phyloP scores from a whole-genome alignment of 2,329 filamentous ascomycete genomes.

The Trichoderma lentiforme region DNA sequence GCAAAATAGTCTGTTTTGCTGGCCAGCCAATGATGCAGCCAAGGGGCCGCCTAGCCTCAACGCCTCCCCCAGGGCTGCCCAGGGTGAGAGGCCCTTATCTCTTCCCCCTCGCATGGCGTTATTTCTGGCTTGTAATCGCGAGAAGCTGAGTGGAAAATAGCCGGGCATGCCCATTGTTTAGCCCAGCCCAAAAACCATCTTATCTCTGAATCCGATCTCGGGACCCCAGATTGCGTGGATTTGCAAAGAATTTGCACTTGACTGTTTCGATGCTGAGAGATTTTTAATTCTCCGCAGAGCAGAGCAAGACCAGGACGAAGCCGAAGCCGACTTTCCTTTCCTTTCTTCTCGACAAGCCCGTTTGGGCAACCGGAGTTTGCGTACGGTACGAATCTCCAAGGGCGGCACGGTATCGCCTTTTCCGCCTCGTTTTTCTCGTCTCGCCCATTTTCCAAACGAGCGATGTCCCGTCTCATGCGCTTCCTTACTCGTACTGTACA shows the following conservation, averaged over 20 bases:
- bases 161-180: neutral
- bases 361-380: neutral
- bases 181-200: neutral
- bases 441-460: neutral
- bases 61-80: neutral
- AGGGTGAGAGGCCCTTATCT: slow-evolving; percentile 16
- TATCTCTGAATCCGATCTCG: slow-evolving; percentile 4
- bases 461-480: neutral
- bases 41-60: neutral
- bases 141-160: slow-evolving; percentile 5
- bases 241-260: neutral
- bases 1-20: slow-evolving; percentile 10
- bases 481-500: neutral
- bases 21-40: slow-evolving; percentile 12
- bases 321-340: neutral
- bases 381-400: neutral
- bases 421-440: neutral
- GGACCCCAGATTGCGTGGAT: neutral
- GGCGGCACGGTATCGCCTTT: neutral
- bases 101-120: slow-evolving; percentile 16
- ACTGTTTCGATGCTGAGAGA: neutral
- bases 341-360: neutral
- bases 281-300: neutral
- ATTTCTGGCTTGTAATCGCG: slow-evolving; percentile 11
- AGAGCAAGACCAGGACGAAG: neutral